A percentile compares a stretch with the other conserved stretches of the same genome.
Evolutionary conservation across 352 stramenopile species (phyloP).

Genomic region (Globisporangium iwayamae): DNA sequence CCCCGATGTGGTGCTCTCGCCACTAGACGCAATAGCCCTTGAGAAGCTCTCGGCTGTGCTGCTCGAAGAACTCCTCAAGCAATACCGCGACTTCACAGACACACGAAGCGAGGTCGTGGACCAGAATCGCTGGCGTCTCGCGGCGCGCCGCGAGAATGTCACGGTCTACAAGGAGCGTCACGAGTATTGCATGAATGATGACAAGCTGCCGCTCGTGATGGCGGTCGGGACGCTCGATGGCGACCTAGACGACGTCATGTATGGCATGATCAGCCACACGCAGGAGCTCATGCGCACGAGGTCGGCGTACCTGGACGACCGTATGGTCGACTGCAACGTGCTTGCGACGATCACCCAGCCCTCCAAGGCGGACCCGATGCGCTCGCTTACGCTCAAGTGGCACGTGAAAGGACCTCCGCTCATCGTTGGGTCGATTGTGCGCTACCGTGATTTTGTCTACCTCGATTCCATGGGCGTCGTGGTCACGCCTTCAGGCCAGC

Average conservation of each 20-base stretch:
- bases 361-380: conserved; percentile 35
- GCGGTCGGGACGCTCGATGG: conserved; percentile 21
- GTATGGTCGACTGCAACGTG: conserved; percentile 24
- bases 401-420: conserved; percentile 28
- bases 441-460: conserved; percentile 50
- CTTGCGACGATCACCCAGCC: conserved; percentile 27
- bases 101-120: background rate
- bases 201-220: conserved; percentile 16
- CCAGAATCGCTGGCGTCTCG: conserved; percentile 1
- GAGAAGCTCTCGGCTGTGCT: background rate
- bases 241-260: conserved; percentile 31
- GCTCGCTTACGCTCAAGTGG: conserved; percentile 61
- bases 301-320: conserved; percentile 27
- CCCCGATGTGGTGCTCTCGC: background rate
- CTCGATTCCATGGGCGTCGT: conserved; percentile 49
- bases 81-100: conserved; percentile 9
- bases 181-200: background rate
- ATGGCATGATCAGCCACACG: conserved; percentile 28
- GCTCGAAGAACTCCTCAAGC: conserved; percentile 2
- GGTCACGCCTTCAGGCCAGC: conserved; percentile 29
- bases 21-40: background rate
- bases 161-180: conserved; percentile 11
- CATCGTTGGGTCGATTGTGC: conserved; percentile 28
- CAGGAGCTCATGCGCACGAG: conserved; percentile 27
- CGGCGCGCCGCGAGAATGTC: conserved; percentile 9